Evolutionary conservation across 140 eudicot species (phyloP), one percentile per base, ranked within the genome.

Genomic region (Erigeron philadelphicus): DNA sequence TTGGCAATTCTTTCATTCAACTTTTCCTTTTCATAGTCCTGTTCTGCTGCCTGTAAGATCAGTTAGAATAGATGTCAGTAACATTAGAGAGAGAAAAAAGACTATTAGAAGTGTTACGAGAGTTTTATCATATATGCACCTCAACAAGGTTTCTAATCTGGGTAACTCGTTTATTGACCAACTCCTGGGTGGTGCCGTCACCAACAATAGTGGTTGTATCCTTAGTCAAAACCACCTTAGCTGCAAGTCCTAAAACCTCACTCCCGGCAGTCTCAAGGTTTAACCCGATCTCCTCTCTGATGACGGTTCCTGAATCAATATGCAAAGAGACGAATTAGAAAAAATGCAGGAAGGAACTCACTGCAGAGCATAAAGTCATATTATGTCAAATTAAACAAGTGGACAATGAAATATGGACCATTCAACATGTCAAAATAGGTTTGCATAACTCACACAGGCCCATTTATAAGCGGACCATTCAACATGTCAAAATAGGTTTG

Each of bases 141-240:
- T 88, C 92, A 8, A 71, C 68, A 41, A 83, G 93, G 72, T 83
- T 85, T 78, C 72, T 81, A 46, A 88, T 88, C 44, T 81, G 87
- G 15, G 76, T 84, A 66, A 88, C 88, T 9, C 84, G 81, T 78
- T 69, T 82, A 52, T 73, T 76, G 13, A 88, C 92, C 68, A 79
- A 66, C 71, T 85, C 92, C 61, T 88, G 89, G 35, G 95, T 85
- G 84, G 89, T 88, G 19, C 95, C 95, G 72, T 88, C 92, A 42
- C 95, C 92, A 59, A 88, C 95, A 74, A 88, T 88, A 16, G 87
- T 88, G 1, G 92, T 80, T n/a, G 89, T 65, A 19, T 88, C 95
- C 65, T 88, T 88, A 59, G 79, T 81, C 56, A 88, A 79, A 38
- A 88, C 92, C 58, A 88, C 84, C 63, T 85, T 88, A 0, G 92